Conservation (phyloP, 768 basidiomycete species). For the Russula griseocarnosa region DNA sequence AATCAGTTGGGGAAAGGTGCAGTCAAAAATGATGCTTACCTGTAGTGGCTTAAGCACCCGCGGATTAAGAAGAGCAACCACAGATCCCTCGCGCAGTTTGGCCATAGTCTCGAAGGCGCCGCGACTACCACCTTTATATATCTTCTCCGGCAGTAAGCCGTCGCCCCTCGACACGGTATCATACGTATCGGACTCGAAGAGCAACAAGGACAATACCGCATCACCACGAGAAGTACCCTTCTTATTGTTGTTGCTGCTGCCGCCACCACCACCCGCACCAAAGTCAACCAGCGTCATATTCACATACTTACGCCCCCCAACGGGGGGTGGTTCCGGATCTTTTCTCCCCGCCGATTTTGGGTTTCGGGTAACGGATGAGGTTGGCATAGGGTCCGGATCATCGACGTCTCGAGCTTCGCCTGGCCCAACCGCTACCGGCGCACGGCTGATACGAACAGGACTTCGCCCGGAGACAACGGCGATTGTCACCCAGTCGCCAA, state of each 20-base stretch:
- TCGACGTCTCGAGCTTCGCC: slow-evolving; percentile 41
- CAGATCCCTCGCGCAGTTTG: slow-evolving; percentile 83
- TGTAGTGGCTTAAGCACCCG: slow-evolving; percentile 81
- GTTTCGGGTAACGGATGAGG: neutral
- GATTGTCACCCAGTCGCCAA: slow-evolving; percentile 93
- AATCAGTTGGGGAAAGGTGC: neutral
- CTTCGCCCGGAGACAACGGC: slow-evolving; percentile 93
- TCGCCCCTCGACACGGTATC: slow-evolving; percentile 54
- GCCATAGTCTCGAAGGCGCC: slow-evolving; percentile 90
- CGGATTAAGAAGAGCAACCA: slow-evolving; percentile 87
- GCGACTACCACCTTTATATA: slow-evolving; percentile 84
- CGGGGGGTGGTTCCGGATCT: slow-evolving; percentile 34
- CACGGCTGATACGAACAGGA: slow-evolving; percentile 65
- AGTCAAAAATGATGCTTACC: slow-evolving; percentile 38
- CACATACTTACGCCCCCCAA: slow-evolving; percentile 72
- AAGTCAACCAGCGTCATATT: slow-evolving; percentile 83
- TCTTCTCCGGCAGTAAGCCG: slow-evolving; percentile 49
- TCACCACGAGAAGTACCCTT: slow-evolving; percentile 70
- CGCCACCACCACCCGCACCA: slow-evolving; percentile 59
- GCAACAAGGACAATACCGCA: slow-evolving; percentile 72
- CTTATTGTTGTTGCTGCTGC: slow-evolving; percentile 51
- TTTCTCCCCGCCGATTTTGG: slow-evolving; percentile 23
- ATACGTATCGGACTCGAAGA: slow-evolving; percentile 83
- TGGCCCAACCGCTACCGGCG: slow-evolving; percentile 52
- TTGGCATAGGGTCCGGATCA: slow-evolving; percentile 18